These are phyloP conservation scores for Lipomyces anomalus DNA, from an alignment of 805 yeast genomes.

Conservation along the genomic window DNA sequence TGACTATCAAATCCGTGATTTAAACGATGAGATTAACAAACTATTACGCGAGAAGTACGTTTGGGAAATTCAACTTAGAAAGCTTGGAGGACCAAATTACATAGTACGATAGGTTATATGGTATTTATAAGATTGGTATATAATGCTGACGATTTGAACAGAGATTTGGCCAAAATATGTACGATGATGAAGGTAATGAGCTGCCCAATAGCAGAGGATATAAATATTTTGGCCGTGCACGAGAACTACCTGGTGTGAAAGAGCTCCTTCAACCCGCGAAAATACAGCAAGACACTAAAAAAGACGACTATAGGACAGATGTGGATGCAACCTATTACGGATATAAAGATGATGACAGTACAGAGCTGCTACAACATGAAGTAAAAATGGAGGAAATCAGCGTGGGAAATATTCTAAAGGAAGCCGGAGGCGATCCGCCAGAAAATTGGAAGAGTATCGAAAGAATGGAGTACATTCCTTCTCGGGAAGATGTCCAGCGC, in stretches of 20 bases:
- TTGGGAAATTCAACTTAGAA: constrained; percentile 72
- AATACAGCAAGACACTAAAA: background rate
- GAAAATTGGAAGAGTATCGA: constrained; percentile 16
- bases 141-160: background rate
- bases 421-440: constrained; percentile 6
- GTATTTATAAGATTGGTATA: constrained; percentile 3
- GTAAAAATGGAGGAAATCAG: constrained; percentile 13
- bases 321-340: constrained; percentile 32
- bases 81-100: constrained; percentile 71
- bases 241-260: constrained; percentile 68
- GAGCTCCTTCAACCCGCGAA: constrained; percentile 40
- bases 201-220: constrained; percentile 45
- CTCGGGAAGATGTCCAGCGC: constrained; percentile 26
- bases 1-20: constrained; percentile 60
- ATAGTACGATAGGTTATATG: constrained; percentile 28
- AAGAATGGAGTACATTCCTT: constrained; percentile 22
- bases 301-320: constrained; percentile 6
- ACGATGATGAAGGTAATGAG: constrained; percentile 25
- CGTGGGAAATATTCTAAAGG: constrained; percentile 8
- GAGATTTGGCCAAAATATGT: constrained; percentile 20
- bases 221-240: constrained; percentile 78
- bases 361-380: constrained; percentile 23
- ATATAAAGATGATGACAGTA: constrained; percentile 26
- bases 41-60: constrained; percentile 59
- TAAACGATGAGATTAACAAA: constrained; percentile 68